Percentiles rank a stretch among this genome's conserved stretches.
phyloP scores from a whole-genome alignment of 305 asterid genomes.

The Coffea humblotiana region DNA sequence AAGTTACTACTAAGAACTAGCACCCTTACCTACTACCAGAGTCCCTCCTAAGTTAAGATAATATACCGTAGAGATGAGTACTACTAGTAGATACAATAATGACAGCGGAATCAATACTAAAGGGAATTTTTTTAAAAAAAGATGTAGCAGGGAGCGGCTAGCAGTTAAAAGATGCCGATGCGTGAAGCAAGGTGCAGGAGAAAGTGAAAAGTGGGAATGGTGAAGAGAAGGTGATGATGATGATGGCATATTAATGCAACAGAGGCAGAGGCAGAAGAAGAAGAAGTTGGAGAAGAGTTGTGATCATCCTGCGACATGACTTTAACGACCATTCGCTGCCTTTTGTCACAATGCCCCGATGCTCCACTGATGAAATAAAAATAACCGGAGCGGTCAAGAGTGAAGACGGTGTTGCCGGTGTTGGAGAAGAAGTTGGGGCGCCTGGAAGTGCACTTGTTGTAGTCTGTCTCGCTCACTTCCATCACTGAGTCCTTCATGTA shows the following conservation, averaged over 20 bases:
- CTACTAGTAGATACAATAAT: too few species aligned
- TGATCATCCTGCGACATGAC: slow-evolving; percentile 52
- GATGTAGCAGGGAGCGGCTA: not conserved
- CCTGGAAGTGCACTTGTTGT: slow-evolving; percentile 60
- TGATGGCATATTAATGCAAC: too few species aligned
- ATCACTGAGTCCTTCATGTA: slow-evolving; percentile 78
- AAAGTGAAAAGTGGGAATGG: too few species aligned
- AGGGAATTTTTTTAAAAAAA: not conserved
- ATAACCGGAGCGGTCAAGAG: slow-evolving; percentile 51
- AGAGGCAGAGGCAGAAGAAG: slow-evolving; percentile 3
- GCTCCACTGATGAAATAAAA: slow-evolving; percentile 77
- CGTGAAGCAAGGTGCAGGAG: slow-evolving; percentile 1
- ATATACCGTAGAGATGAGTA: too few species aligned
- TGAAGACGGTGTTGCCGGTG: slow-evolving; percentile 46
- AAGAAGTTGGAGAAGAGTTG: not conserved
- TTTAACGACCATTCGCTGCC: slow-evolving; percentile 63
- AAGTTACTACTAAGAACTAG: too few species aligned
- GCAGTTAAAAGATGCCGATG: slow-evolving; percentile 3
- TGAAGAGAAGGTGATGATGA: too few species aligned
- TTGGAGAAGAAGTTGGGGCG: slow-evolving; percentile 59
- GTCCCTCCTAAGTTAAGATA: too few species aligned
- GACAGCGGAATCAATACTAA: not conserved
- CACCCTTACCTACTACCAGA: too few species aligned
- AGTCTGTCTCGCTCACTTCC: slow-evolving; percentile 56
- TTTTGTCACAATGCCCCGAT: slow-evolving; percentile 55